Percentiles rank a stretch among this genome's conserved stretches.
These are phyloP conservation scores for Penicillium subrubescens DNA, from an alignment of 495 filamentous ascomycete genomes.

Conservation along the genomic window DNA sequence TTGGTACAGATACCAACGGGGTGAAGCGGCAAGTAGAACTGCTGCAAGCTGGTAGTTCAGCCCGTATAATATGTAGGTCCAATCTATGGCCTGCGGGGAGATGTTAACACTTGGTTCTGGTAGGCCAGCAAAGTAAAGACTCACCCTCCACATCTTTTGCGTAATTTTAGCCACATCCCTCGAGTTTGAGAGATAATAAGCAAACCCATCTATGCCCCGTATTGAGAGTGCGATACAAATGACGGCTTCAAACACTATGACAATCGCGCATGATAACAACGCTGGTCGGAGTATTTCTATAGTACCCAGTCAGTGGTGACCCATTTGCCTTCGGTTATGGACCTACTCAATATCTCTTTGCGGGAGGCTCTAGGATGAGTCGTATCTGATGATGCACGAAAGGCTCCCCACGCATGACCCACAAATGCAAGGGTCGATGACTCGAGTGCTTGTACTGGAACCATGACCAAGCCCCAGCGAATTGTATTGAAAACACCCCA, in stretches of 20 bases:
- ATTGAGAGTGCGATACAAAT: constrained; percentile 64
- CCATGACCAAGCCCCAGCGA: constrained; percentile 79
- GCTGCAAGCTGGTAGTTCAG: constrained; percentile 63
- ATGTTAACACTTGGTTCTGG: constrained; percentile 1
- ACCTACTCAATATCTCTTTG: constrained; percentile 42
- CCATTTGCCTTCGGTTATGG: constrained; percentile 23
- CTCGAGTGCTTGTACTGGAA: constrained; percentile 69
- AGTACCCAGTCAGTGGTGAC: not conserved
- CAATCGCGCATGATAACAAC: constrained; percentile 51
- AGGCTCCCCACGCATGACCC: constrained; percentile 68
- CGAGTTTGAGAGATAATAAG: constrained; percentile 58
- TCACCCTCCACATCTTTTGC: constrained; percentile 65
- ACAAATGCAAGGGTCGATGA: constrained; percentile 66
- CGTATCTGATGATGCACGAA: constrained; percentile 45
- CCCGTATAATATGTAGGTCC: constrained; percentile 79
- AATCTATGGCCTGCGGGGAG: constrained; percentile 54
- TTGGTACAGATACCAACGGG: constrained; percentile 70
- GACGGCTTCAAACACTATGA: constrained; percentile 60
- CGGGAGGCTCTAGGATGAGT: constrained; percentile 31
- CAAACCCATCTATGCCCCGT: constrained; percentile 60
- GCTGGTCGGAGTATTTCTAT: constrained; percentile 46
- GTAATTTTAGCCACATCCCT: constrained; percentile 61
- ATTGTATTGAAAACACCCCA: constrained; percentile 79
- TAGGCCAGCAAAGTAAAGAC: not conserved
- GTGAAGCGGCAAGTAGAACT: constrained; percentile 64